phyloP scores from a whole-genome alignment of 441 rosid genomes.

The Eutrema salsugineum region DNA sequence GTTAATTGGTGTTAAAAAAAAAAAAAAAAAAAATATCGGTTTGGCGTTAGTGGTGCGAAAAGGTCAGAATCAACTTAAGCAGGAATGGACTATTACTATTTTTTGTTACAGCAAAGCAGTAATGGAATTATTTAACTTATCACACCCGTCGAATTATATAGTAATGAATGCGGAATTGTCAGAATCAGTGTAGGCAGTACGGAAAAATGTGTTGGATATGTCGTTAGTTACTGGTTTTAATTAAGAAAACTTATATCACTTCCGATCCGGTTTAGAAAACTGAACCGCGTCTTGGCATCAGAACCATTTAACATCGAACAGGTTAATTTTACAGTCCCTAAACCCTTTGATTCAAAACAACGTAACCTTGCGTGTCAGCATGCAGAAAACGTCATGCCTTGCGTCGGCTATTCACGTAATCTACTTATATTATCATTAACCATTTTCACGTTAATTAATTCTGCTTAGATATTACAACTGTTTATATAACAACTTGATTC shows the following conservation, averaged over 20 bases:
- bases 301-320: conserved; percentile 7
- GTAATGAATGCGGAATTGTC: not conserved
- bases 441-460: not conserved
- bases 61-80: not conserved
- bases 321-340: conserved; percentile 1
- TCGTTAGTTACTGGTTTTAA: not conserved
- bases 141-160: too few relatives aligned
- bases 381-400: conserved; percentile 25
- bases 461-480: not conserved
- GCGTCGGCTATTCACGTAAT: conserved; percentile 1
- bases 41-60: not conserved
- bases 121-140: not conserved
- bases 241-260: not conserved
- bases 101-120: too few relatives aligned
- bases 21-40: not conserved
- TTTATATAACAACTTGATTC: too few relatives aligned
- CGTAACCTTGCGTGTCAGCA: not conserved
- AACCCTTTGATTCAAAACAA: not conserved
- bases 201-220: not conserved
- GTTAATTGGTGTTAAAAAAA: not conserved
- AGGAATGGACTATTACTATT: too few relatives aligned
- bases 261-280: conserved; percentile 22
- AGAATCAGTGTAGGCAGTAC: not conserved
- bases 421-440: not conserved
- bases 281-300: conserved; percentile 24